Conservation (phyloP, 495 filamentous ascomycete genomes). For the Tuber indicum region DNA sequence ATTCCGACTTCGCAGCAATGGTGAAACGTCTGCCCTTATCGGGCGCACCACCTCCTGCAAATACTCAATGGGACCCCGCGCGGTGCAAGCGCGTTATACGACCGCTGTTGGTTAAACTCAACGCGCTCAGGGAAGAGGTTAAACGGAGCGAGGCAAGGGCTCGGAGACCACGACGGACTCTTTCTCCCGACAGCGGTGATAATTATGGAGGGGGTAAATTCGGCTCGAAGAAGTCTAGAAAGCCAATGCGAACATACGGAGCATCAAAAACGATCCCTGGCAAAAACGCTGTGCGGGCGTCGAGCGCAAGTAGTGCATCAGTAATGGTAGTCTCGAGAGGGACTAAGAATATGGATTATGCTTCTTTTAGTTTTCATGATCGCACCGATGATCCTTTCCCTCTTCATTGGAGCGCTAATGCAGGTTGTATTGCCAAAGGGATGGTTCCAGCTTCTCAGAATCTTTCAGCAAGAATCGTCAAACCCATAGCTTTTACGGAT, state of each 20-base stretch:
- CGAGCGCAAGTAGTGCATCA: not conserved
- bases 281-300: not conserved
- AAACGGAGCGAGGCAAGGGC: not conserved
- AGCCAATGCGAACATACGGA: not conserved
- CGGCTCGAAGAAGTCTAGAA: not conserved
- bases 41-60: not conserved
- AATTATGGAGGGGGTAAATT: not conserved
- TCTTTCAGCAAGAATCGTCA: not conserved
- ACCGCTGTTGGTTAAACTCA: slow-evolving; percentile 42
- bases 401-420: not conserved
- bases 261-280: not conserved
- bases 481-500: not conserved
- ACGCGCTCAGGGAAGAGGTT: slow-evolving; percentile 9
- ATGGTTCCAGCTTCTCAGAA: not conserved
- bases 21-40: not conserved
- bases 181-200: not conserved
- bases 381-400: not conserved
- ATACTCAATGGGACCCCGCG: slow-evolving; percentile 40
- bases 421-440: not conserved
- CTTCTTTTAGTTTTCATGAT: not conserved
- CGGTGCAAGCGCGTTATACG: slow-evolving; percentile 45
- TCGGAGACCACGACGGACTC: not conserved
- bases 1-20: not conserved
- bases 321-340: not conserved
- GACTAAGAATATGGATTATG: not conserved